A percentile compares a stretch with the other conserved stretches of the same genome.
Evolutionary conservation across 306 rosid species (phyloP).

Genomic region (Fragaria iinumae): DNA sequence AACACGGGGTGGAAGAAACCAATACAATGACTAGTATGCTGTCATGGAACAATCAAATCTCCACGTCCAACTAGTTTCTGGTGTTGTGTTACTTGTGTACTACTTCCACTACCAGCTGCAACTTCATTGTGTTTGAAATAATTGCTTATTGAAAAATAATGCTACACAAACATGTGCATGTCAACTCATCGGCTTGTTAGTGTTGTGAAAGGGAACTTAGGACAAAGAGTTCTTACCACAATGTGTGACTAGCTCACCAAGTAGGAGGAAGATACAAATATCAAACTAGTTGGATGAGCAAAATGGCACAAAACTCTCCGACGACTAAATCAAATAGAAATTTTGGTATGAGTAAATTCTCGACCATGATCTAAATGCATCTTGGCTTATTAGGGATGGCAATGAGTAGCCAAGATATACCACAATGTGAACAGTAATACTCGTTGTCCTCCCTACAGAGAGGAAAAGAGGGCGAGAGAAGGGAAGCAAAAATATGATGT

Average conservation of each 20-base stretch:
- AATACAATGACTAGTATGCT: background rate
- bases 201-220: background rate
- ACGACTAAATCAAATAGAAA: background rate
- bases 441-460: too few relatives aligned
- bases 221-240: background rate
- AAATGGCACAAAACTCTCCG: background rate
- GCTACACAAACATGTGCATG: background rate
- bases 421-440: too few relatives aligned
- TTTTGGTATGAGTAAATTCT: too few relatives aligned
- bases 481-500: too few relatives aligned
- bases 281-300: background rate
- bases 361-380: too few relatives aligned
- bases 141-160: background rate
- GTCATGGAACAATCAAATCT: background rate
- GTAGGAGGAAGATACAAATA: too few relatives aligned
- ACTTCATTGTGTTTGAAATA: background rate
- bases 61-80: background rate
- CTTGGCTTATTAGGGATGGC: too few relatives aligned
- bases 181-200: background rate
- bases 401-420: too few relatives aligned
- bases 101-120: background rate
- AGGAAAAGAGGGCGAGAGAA: too few relatives aligned
- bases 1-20: constrained; percentile 4
- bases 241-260: background rate
- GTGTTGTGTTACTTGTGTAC: background rate